Evolutionary conservation across 768 basidiomycete genomes (phyloP).

Genomic region (Peribolospora kevripleyi): DNA sequence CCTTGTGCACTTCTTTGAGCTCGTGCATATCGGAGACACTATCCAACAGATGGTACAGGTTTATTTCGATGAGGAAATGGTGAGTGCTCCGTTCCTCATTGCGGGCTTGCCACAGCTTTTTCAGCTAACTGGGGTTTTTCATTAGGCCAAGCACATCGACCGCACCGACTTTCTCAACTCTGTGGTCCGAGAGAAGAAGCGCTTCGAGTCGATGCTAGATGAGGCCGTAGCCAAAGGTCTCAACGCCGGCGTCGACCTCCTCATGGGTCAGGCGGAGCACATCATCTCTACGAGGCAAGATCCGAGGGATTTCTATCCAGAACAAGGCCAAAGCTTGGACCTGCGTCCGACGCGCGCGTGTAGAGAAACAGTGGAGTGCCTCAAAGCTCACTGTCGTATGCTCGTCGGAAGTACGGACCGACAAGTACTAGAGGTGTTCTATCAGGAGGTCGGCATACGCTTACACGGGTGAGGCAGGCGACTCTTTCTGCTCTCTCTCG

Average conservation of each 20-base stretch:
- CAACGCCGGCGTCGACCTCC: constrained; percentile 59
- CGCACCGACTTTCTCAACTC: constrained; percentile 76
- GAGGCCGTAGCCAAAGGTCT: constrained; percentile 80
- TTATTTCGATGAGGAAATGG: constrained; percentile 90
- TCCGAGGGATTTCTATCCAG: constrained; percentile 72
- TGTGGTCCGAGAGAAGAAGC: constrained; percentile 88
- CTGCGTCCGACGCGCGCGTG: constrained; percentile 70
- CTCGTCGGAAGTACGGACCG: constrained; percentile 81
- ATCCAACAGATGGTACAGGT: constrained; percentile 96
- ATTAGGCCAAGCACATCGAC: constrained; percentile 39
- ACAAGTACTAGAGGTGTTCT: constrained; percentile 91
- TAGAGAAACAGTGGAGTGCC: constrained; percentile 61
- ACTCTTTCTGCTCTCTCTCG: background rate
- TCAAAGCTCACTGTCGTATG: constrained; percentile 74
- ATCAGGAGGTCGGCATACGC: constrained; percentile 86
- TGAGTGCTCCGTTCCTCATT: constrained; percentile 19
- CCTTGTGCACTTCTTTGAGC: constrained; percentile 83
- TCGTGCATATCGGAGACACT: constrained; percentile 89
- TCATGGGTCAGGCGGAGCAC: constrained; percentile 52
- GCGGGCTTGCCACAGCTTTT: background rate
- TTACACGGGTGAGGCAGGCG: constrained; percentile 38
- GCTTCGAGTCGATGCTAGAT: constrained; percentile 74
- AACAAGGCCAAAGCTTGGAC: constrained; percentile 44
- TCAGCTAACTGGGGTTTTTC: background rate
- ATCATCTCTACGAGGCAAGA: constrained; percentile 60